Conservation (phyloP, 2,329 filamentous ascomycete species). For the Pseudocercospora fuligena region DNA sequence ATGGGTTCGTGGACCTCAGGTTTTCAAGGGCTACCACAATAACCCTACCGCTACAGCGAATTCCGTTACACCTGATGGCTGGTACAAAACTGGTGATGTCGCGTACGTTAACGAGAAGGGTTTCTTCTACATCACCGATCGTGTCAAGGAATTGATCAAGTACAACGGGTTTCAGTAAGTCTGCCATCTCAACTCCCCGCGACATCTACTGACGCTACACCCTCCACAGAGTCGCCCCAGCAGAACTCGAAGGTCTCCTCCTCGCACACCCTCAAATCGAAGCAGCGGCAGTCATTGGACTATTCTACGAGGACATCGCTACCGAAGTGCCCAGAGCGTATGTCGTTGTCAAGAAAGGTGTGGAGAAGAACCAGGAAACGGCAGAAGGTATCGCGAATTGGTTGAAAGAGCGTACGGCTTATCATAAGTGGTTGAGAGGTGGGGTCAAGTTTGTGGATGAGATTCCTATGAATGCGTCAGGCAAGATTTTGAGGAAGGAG, state of each 20-base stretch:
- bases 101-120: constrained; percentile 36
- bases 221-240: constrained; percentile 57
- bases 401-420: constrained; percentile 59
- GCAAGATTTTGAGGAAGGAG: constrained; percentile 59
- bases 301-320: constrained; percentile 68
- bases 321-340: constrained; percentile 53
- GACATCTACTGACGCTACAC: not conserved
- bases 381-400: constrained; percentile 59
- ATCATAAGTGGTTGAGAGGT: constrained; percentile 66
- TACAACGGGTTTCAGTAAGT: constrained; percentile 61
- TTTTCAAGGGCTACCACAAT: constrained; percentile 65
- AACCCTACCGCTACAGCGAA: constrained; percentile 54
- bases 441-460: constrained; percentile 61
- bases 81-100: constrained; percentile 60
- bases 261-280: constrained; percentile 60
- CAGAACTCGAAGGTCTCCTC: constrained; percentile 63
- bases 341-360: constrained; percentile 35
- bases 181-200: not conserved
- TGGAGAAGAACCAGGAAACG: not conserved
- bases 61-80: constrained; percentile 50
- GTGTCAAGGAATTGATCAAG: constrained; percentile 69
- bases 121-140: constrained; percentile 61
- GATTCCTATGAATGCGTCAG: constrained; percentile 65
- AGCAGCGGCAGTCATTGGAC: constrained; percentile 41
- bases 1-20: constrained; percentile 72